These are phyloP conservation scores for Hygrophorus pudorinus DNA, from an alignment of 768 basidiomycete genomes.

Conservation along the genomic window DNA sequence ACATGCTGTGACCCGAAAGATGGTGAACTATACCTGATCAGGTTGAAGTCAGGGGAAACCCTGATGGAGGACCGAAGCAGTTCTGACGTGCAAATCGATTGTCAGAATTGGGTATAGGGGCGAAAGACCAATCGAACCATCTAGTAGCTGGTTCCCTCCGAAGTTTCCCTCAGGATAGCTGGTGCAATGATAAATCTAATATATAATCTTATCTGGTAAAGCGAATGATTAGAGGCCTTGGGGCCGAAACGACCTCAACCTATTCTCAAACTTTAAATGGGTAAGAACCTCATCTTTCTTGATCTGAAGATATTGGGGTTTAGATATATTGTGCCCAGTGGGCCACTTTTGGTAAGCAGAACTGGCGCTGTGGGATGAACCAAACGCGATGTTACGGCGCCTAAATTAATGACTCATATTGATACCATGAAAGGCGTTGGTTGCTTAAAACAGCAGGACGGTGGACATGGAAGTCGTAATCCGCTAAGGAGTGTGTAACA, in stretches of 20 bases:
- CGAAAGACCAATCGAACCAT: slow-evolving; percentile 95
- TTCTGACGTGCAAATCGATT: slow-evolving; percentile 96
- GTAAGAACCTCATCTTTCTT: slow-evolving; percentile 79
- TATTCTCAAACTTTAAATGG: slow-evolving; percentile 77
- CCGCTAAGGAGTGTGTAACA: slow-evolving; percentile 84
- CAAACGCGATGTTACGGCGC: slow-evolving; percentile 67
- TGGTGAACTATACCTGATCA: slow-evolving; percentile 86
- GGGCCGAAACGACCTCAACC: slow-evolving; percentile 84
- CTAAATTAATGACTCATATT: too few species aligned
- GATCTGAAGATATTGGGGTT: slow-evolving; percentile 74
- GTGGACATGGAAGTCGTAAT: slow-evolving; percentile 82
- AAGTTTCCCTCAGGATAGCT: slow-evolving; percentile 70
- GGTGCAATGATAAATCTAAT: too few species aligned
- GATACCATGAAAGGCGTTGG: slow-evolving; percentile 80
- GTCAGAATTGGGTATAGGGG: slow-evolving; percentile 94
- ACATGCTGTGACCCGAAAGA: slow-evolving; percentile 84
- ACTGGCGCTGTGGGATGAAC: slow-evolving; percentile 62
- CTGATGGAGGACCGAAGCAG: slow-evolving; percentile 92
- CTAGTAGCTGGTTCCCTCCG: slow-evolving; percentile 89
- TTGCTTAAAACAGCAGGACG: slow-evolving; percentile 84
- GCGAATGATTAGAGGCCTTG: slow-evolving; percentile 90
- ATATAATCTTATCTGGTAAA: slow-evolving; percentile 64
- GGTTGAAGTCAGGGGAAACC: slow-evolving; percentile 93
- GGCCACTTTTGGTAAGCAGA: slow-evolving; percentile 75
- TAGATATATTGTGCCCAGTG: slow-evolving; percentile 74